These are phyloP conservation scores for Ambispora gerdemannii DNA, from an alignment of 192 early-diverging fungal species.

Conservation along the genomic window DNA sequence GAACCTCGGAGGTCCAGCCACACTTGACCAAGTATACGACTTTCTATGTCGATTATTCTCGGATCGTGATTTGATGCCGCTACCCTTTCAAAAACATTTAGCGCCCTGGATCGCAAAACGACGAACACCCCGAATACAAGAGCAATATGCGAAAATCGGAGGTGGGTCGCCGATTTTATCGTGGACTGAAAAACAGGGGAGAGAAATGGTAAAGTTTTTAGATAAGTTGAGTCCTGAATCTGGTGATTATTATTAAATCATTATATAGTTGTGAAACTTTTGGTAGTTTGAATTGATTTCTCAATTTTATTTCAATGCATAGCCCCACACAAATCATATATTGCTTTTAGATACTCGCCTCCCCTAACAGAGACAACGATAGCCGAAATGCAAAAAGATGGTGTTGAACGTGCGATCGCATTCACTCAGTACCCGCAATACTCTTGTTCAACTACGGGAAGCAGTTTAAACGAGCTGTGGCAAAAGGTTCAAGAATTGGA, in stretches of 20 bases:
- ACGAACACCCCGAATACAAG: constrained; percentile 79
- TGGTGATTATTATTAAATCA: constrained; percentile 45
- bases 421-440: constrained; percentile 96
- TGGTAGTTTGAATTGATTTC: background rate
- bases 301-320: too few relatives aligned
- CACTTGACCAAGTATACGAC: constrained; percentile 67
- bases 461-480: constrained; percentile 86
- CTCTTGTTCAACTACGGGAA: constrained; percentile 93
- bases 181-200: constrained; percentile 88
- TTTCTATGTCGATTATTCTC: constrained; percentile 84
- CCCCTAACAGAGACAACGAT: constrained; percentile 77
- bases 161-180: constrained; percentile 89
- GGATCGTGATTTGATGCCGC: constrained; percentile 88
- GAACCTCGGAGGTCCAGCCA: constrained; percentile 91
- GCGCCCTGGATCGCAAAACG: constrained; percentile 78
- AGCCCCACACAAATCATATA: constrained; percentile 88
- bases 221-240: constrained; percentile 72
- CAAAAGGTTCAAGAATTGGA: constrained; percentile 59
- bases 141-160: constrained; percentile 90
- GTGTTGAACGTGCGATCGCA: constrained; percentile 79
- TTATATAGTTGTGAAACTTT: background rate
- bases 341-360: constrained; percentile 88
- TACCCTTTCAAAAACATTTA: constrained; percentile 73
- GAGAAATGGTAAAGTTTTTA: constrained; percentile 69
- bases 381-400: constrained; percentile 75